Evolutionary conservation across 306 rosid species (phyloP), one percentile per base, ranked within the genome.

Genomic region (Trichosanthes truncata): DNA sequence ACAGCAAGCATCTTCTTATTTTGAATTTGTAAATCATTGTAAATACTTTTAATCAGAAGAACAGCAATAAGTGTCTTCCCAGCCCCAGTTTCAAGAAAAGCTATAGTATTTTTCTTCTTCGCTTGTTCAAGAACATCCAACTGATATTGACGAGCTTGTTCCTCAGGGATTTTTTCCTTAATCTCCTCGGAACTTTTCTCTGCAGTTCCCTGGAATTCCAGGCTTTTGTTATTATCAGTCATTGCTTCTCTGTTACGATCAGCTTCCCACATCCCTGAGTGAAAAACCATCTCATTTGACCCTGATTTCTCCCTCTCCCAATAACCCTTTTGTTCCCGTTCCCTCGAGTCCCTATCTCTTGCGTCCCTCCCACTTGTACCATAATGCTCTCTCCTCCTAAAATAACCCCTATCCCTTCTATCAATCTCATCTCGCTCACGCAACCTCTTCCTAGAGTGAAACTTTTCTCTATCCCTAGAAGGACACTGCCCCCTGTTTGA

Each of bases 71-170:
- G 91, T 41, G 97, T 95, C 91, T 95, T 95, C 80, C 99, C 99
- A n/a, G 99, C 97, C 52, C 99, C 99, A 9, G 99, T 95, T 86
- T 95, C 99, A 55, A 95, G 94, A 85, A 95, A 95, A 84, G 99
- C 99, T 79, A 93, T 95, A 21, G 97, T 93, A 73, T 95, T 95
- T 75, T 65, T 91, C 79, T 77, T 83, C 97, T 93, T 95, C 25
- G 99, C 97, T 85, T 95, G 97, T 45, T 93, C 97, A 52, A 95
- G 99, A 82, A 95, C 99, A 87, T 95, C 99, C 87, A 95, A 85
- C 81, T 95, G 99, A 85, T 95, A 95, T 80, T 91, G 89, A n/a
- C 99, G 90, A 43, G 93, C 99, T 36, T 86, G 83, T 79, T 95
- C 99, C 90, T 93, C 91, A 0, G 96, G 97, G 74, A 81, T 38